phyloP scores from a whole-genome alignment of 495 filamentous ascomycete genomes.

The Neurospora sp. region DNA sequence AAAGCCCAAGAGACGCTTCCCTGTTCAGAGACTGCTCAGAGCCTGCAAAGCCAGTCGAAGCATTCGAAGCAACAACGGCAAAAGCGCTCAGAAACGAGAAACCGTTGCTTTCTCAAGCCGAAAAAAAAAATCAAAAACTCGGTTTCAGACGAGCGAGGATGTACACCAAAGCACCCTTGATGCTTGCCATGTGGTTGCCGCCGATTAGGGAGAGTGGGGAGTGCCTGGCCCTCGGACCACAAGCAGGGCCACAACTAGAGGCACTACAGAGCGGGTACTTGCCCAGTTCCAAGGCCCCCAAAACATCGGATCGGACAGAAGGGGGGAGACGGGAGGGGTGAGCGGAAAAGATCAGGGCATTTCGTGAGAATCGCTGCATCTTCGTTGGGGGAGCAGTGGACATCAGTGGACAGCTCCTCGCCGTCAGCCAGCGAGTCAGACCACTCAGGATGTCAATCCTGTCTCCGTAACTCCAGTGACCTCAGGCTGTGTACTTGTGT shows the following conservation, averaged over 20 bases:
- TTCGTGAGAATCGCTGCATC: neutral
- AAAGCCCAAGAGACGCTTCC: neutral
- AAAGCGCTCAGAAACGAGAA: neutral
- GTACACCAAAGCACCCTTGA: constrained; percentile 22
- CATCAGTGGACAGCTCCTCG: constrained; percentile 8
- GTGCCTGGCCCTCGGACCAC: constrained; percentile 7
- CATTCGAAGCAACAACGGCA: neutral
- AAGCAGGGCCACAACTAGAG: neutral
- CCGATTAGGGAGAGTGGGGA: constrained; percentile 20
- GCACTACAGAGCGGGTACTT: constrained; percentile 4
- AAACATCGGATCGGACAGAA: constrained; percentile 13
- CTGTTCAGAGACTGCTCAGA: neutral
- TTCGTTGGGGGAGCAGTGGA: neutral
- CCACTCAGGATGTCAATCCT: constrained; percentile 19
- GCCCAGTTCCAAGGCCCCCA: constrained; percentile 12
- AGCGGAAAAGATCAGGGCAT: constrained; percentile 4
- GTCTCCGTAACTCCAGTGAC: constrained; percentile 7
- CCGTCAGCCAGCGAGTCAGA: constrained; percentile 27
- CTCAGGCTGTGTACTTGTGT: neutral
- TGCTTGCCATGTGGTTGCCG: constrained; percentile 38
- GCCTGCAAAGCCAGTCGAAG: neutral
- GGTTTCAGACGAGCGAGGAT: neutral
- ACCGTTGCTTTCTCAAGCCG: constrained; percentile 5
- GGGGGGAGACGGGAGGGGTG: constrained; percentile 13
- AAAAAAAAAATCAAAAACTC: constrained; percentile 14